Evolutionary conservation across 2,329 filamentous ascomycete genomes (phyloP), one percentile per base, ranked within the genome.

Genomic region (Hypoxylon sp.): DNA sequence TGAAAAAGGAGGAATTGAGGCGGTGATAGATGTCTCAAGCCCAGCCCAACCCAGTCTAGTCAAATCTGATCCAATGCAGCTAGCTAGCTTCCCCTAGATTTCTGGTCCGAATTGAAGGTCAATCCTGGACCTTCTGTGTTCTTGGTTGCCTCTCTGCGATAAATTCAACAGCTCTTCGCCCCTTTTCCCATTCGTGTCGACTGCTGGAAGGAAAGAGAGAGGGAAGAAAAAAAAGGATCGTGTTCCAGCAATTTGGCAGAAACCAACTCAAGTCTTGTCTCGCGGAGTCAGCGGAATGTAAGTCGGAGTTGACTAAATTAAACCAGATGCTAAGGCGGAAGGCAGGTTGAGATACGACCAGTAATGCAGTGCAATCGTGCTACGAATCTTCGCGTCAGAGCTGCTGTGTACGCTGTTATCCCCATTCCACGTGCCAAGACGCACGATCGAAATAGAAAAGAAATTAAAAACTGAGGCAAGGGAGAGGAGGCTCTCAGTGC

Each of bases 1-100:
- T 58, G 62, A 67, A 58, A 58, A 68, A 65, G 57, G 61, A 59
- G 64, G 68, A 72, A 72, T 71, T 64, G 71, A 70, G 66, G 67
- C 63, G 62, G 58, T 39, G 31, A 59, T 35, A 32, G 57, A 54
- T 62, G 65, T 72, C 60, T 71, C 51, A 61, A 61, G 35, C 32
- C 48, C 62, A 48, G 52, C 62, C 53, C 55, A 60, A 58, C 53
- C 50, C 48, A 64, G 66, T 47, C 48, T 64, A 67, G 70, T 67
- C 57, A 37, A 53, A 58, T 50, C 51, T 15, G 55, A 65, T 54
- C 60, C 58, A 69, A 69, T 51, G 48, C 56, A 61, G 51, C 66
- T 63, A 67, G 53, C 66, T 63, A 67, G 53, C 27, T 59, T 54
- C 50, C 68, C 65, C 58, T 63, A 35, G 53, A 51, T 57, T 60